phyloP scores from a whole-genome alignment of 768 basidiomycete genomes.

The Candolleomyces efflorescens region DNA sequence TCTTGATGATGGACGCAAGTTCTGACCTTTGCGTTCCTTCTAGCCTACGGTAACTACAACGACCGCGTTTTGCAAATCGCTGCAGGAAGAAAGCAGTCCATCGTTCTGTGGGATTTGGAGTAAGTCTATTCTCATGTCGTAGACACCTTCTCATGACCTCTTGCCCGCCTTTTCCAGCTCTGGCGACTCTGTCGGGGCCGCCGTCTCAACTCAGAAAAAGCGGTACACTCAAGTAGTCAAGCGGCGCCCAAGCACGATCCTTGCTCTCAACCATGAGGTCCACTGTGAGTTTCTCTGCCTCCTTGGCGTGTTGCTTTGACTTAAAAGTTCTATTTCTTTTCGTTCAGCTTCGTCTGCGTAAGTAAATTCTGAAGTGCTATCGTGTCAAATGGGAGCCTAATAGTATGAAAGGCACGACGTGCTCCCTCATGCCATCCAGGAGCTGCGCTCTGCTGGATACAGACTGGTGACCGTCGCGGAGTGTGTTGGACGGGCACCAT shows the following conservation, averaged over 20 bases:
- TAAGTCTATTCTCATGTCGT: background rate
- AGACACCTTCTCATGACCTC: background rate
- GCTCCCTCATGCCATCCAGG: slow-evolving; percentile 17
- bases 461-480: slow-evolving; percentile 36
- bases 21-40: too few relatives aligned
- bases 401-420: slow-evolving; percentile 10
- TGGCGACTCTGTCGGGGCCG: slow-evolving; percentile 11
- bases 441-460: slow-evolving; percentile 27
- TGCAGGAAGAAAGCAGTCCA: slow-evolving; percentile 3
- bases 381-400: background rate
- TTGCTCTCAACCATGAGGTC: slow-evolving; percentile 13
- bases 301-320: background rate
- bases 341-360: slow-evolving; percentile 1
- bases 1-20: too few relatives aligned
- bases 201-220: slow-evolving; percentile 10
- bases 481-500: slow-evolving; percentile 30
- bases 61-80: slow-evolving; percentile 10
- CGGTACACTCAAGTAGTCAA: slow-evolving; percentile 5
- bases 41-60: slow-evolving; percentile 13
- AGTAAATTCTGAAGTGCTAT: background rate
- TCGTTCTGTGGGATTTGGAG: slow-evolving; percentile 14
- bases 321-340: background rate
- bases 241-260: slow-evolving; percentile 1
- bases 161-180: slow-evolving; percentile 2
- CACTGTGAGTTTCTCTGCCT: background rate